A percentile compares a stretch with the other conserved stretches of the same genome.
These are phyloP conservation scores for Tolypocladium endophyticum DNA, from an alignment of 2,329 filamentous ascomycete species.

Conservation along the genomic window DNA sequence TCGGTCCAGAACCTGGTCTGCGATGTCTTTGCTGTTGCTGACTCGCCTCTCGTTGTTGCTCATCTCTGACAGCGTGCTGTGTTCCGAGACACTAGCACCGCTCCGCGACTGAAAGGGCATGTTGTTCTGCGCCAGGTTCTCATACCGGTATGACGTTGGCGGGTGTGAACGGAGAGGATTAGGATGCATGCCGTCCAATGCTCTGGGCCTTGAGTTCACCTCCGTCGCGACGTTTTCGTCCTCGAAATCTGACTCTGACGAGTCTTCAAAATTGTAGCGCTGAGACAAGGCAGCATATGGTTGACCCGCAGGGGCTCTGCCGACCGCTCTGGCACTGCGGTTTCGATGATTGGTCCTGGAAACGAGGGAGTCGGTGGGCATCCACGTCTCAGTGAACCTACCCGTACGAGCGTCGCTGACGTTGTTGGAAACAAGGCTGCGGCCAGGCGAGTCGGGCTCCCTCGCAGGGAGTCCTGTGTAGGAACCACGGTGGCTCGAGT, in stretches of 20 bases:
- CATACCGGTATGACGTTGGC: background rate
- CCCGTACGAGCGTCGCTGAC: constrained; percentile 25
- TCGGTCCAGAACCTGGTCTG: background rate
- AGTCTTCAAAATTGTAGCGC: constrained; percentile 29
- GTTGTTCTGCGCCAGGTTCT: background rate
- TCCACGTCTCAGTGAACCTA: constrained; percentile 45
- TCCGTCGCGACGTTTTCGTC: constrained; percentile 22
- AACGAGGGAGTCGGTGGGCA: constrained; percentile 41
- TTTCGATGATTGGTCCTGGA: constrained; percentile 43
- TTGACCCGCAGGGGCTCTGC: constrained; percentile 24
- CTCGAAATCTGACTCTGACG: constrained; percentile 30
- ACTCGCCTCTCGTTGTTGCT: constrained; percentile 32
- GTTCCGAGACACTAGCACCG: background rate
- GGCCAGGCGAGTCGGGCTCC: constrained; percentile 21
- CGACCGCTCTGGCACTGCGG: constrained; percentile 4
- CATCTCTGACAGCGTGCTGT: constrained; percentile 32
- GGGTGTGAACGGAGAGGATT: constrained; percentile 47
- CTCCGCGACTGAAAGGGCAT: background rate
- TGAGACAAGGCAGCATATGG: constrained; percentile 37
- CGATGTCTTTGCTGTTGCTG: constrained; percentile 33
- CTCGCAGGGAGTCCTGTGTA: constrained; percentile 40
- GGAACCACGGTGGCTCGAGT: constrained; percentile 26
- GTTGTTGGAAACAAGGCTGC: constrained; percentile 10
- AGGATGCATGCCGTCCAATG: constrained; percentile 25
- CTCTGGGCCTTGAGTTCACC: constrained; percentile 5